Conservation (phyloP, 1,284 basidiomycete genomes). For the Pseudozyma tsukubaensis region DNA sequence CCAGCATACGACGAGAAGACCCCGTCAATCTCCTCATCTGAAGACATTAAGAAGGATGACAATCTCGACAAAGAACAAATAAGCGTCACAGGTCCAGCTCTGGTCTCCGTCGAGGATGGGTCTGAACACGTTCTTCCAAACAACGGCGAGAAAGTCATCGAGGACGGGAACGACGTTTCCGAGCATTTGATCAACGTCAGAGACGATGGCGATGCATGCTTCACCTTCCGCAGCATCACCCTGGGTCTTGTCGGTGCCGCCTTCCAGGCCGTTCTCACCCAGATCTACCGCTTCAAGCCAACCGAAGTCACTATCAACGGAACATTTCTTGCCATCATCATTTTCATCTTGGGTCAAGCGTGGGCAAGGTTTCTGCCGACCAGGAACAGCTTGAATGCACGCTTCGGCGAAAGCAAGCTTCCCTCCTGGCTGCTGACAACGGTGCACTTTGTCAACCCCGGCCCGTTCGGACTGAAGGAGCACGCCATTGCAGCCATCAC, state of each 20-base stretch:
- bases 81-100: background rate
- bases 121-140: slow-evolving; percentile 1
- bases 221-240: slow-evolving; percentile 75
- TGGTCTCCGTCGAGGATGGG: background rate
- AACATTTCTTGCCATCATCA: slow-evolving; percentile 75
- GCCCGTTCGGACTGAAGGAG: slow-evolving; percentile 74
- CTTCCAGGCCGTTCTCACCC: slow-evolving; percentile 73
- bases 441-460: slow-evolving; percentile 74
- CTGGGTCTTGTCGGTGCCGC: slow-evolving; percentile 75
- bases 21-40: no score
- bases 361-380: slow-evolving; percentile 71
- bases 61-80: background rate
- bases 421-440: slow-evolving; percentile 69
- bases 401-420: slow-evolving; percentile 52
- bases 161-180: slow-evolving; percentile 73
- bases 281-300: slow-evolving; percentile 74
- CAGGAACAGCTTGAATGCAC: slow-evolving; percentile 65
- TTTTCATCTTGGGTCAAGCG: slow-evolving; percentile 73
- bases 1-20: no score
- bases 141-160: slow-evolving; percentile 15
- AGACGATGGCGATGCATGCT: slow-evolving; percentile 75
- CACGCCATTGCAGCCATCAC: slow-evolving; percentile 76
- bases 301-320: slow-evolving; percentile 73
- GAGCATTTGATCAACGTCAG: slow-evolving; percentile 74
- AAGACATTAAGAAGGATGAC: no score